Evolutionary conservation across 2,329 filamentous ascomycete genomes (phyloP).

Genomic region (Knufia petricola): DNA sequence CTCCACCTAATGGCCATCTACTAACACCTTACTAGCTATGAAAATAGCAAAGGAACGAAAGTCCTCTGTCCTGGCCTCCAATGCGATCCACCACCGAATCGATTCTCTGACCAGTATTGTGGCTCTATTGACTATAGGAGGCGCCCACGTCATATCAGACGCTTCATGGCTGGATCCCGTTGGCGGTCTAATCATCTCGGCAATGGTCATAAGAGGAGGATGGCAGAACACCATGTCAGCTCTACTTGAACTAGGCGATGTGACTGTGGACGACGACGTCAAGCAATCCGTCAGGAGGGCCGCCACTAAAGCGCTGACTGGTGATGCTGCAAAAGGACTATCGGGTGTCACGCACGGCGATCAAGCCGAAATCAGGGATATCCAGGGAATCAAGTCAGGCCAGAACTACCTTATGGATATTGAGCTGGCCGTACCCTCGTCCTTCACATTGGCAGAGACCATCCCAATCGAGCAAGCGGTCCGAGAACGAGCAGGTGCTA

Average conservation of each 20-base stretch:
- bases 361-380: constrained; percentile 60
- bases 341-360: constrained; percentile 41
- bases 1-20: constrained; percentile 1
- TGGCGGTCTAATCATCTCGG: constrained; percentile 80
- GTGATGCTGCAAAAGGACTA: constrained; percentile 22
- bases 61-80: constrained; percentile 89
- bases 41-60: constrained; percentile 91
- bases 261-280: constrained; percentile 76
- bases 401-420: constrained; percentile 93
- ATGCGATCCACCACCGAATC: constrained; percentile 91
- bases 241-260: constrained; percentile 82
- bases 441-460: constrained; percentile 65
- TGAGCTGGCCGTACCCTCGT: constrained; percentile 67
- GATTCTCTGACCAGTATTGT: constrained; percentile 94
- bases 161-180: constrained; percentile 92
- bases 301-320: constrained; percentile 48
- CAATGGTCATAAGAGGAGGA: constrained; percentile 87
- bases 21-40: constrained; percentile 53
- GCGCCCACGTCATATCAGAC: constrained; percentile 74
- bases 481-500: constrained; percentile 60
- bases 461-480: constrained; percentile 62
- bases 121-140: constrained; percentile 77
- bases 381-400: constrained; percentile 87
- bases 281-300: constrained; percentile 61
- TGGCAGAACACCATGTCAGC: constrained; percentile 74